Percentiles rank a stretch among this genome's conserved stretches.
phyloP scores from a whole-genome alignment of 805 yeast genomes.

The Sugiyamaella marilandica region DNA sequence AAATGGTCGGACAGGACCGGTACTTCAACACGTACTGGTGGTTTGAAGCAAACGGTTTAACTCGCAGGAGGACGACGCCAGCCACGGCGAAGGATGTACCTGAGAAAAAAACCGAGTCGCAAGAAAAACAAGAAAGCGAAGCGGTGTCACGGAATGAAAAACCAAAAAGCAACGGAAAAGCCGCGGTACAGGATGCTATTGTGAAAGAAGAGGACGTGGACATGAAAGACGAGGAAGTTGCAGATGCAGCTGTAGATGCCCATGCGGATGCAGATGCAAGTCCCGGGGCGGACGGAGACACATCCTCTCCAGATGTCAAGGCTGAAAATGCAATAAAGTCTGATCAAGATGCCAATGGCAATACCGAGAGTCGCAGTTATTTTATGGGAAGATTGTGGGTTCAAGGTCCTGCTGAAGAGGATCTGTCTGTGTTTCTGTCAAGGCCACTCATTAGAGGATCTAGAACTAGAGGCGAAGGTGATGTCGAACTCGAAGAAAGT shows the following conservation, averaged over 20 bases:
- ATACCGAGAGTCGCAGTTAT: constrained; percentile 34
- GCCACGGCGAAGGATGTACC: constrained; percentile 1
- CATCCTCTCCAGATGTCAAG: not conserved
- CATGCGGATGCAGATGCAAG: constrained; percentile 32
- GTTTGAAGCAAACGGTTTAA: constrained; percentile 80
- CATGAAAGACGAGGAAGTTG: not conserved
- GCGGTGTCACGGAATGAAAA: not conserved
- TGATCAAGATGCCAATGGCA: not conserved
- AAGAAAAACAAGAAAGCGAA: not conserved
- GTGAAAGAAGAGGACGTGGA: constrained; percentile 10
- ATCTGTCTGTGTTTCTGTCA: constrained; percentile 34
- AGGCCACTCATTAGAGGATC: not conserved
- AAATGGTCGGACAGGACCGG: constrained; percentile 75
- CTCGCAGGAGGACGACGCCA: constrained; percentile 1
- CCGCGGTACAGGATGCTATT: constrained; percentile 6
- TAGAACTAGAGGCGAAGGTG: not conserved
- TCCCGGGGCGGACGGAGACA: not conserved
- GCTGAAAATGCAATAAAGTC: not conserved
- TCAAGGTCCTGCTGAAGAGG: constrained; percentile 74
- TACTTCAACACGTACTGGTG: constrained; percentile 90
- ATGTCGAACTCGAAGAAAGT: too few species aligned
- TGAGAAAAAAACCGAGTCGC: not conserved
- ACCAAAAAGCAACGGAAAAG: not conserved
- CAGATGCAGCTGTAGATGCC: not conserved
- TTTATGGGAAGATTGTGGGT: constrained; percentile 84